Evolutionary conservation across 179 eudicot species (phyloP).

Genomic region (Silene vulgaris): DNA sequence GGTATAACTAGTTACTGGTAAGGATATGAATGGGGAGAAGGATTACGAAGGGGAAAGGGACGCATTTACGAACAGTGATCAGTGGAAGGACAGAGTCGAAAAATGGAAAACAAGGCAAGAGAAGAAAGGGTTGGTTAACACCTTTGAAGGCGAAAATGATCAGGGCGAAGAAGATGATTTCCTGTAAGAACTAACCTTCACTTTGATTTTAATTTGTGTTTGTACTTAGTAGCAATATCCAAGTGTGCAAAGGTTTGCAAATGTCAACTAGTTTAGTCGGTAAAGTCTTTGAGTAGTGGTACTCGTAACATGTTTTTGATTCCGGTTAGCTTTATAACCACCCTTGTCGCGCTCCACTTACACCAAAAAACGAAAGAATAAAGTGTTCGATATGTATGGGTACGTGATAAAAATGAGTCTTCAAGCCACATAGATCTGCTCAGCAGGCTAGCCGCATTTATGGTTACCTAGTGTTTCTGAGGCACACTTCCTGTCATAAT

Average conservation of each 20-base stretch:
- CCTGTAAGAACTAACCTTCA: conserved; percentile 26
- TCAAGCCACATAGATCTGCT: not conserved
- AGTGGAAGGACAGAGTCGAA: conserved; percentile 41
- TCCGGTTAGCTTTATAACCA: too few relatives aligned
- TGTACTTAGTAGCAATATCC: too few relatives aligned
- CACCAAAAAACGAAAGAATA: too few relatives aligned
- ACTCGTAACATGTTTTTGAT: too few relatives aligned
- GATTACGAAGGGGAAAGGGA: conserved; percentile 37
- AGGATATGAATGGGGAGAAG: conserved; percentile 55
- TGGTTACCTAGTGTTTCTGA: too few relatives aligned
- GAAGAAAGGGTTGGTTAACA: conserved; percentile 37
- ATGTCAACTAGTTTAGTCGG: too few relatives aligned
- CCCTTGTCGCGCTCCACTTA: too few relatives aligned
- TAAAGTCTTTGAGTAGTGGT: too few relatives aligned
- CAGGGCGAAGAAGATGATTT: conserved; percentile 35
- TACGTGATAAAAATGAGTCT: not conserved
- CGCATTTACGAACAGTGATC: conserved; percentile 25
- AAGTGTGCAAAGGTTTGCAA: too few relatives aligned
- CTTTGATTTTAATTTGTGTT: not conserved
- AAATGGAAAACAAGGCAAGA: conserved; percentile 42
- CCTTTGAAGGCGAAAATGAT: conserved; percentile 25
- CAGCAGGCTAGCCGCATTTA: too few relatives aligned
- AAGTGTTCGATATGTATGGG: too few relatives aligned
- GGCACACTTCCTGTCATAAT: not conserved
- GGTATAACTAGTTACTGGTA: conserved; percentile 47